Evolutionary conservation across 164 flowering plant genomes (phyloP).

Genomic region (Berberis vulgaris): DNA sequence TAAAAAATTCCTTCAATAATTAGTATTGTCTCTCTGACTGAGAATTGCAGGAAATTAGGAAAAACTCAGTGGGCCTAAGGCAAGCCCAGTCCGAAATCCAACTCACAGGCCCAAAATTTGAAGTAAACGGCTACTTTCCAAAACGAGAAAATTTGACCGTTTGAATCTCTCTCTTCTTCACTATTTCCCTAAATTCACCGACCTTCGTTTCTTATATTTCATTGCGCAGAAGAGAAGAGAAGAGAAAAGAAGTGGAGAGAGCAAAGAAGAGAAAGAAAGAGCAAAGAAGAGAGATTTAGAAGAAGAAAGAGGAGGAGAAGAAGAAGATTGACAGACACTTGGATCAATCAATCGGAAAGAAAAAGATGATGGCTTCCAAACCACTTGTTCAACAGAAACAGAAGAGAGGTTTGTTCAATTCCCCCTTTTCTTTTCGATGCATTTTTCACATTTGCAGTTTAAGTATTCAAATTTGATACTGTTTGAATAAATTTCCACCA

Average conservation of each 20-base stretch:
- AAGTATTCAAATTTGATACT: not conserved
- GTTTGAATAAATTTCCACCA: too few species aligned
- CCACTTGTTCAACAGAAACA: slow-evolving; percentile 38
- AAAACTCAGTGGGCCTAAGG: too few species aligned
- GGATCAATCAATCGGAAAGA: slow-evolving; percentile 5
- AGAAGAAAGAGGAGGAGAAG: not conserved
- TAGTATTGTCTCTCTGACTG: too few species aligned
- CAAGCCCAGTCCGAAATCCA: too few species aligned
- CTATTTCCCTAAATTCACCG: not conserved
- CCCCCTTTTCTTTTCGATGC: not conserved
- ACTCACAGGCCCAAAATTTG: too few species aligned
- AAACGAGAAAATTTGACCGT: slow-evolving; percentile 1
- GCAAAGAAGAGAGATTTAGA: not conserved
- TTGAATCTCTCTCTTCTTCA: not conserved
- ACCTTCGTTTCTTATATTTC: not conserved
- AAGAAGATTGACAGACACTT: not conserved
- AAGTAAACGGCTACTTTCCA: slow-evolving; percentile 14
- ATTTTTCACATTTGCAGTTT: not conserved
- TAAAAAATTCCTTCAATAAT: too few species aligned
- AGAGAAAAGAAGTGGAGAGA: slow-evolving; percentile 2
- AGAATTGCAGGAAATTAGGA: too few species aligned
- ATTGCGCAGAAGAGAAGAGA: not conserved
- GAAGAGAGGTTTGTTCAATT: slow-evolving; percentile 20
- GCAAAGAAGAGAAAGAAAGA: not conserved
- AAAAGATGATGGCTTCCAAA: slow-evolving; percentile 57